phyloP scores from a whole-genome alignment of 2,329 filamentous ascomycete species.

The Harringtonia aguacate region DNA sequence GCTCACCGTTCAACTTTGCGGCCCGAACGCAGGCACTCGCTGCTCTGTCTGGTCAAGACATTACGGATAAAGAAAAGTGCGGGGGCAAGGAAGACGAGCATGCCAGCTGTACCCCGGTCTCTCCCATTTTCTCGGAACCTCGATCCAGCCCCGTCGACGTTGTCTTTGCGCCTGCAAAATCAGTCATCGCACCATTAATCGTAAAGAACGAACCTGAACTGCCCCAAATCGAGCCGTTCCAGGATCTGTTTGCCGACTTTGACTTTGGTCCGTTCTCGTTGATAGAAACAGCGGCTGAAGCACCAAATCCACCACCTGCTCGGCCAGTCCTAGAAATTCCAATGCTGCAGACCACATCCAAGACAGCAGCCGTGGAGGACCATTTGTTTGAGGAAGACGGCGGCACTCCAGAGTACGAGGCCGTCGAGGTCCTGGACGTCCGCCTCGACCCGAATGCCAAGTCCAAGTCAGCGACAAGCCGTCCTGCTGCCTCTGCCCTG shows the following conservation, averaged over 20 bases:
- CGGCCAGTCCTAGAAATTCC: slow-evolving; percentile 19
- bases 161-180: too few species aligned
- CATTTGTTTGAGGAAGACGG: slow-evolving; percentile 35
- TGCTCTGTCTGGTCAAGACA: slow-evolving; percentile 2
- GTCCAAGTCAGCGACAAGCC: slow-evolving; percentile 16
- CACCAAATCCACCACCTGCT: slow-evolving; percentile 14
- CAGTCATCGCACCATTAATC: too few species aligned
- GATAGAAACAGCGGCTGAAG: slow-evolving; percentile 21
- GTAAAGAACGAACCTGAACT: background rate
- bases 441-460: slow-evolving; percentile 34
- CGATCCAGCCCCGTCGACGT: too few species aligned
- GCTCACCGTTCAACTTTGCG: background rate
- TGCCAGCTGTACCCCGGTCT: too few species aligned
- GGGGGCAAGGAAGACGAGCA: background rate
- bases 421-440: slow-evolving; percentile 27
- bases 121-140: too few species aligned
- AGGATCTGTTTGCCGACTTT: slow-evolving; percentile 16
- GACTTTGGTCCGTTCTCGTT: slow-evolving; percentile 25
- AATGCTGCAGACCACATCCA: slow-evolving; percentile 33
- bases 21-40: slow-evolving; percentile 5
- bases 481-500: slow-evolving; percentile 2
- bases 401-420: slow-evolving; percentile 20
- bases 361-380: slow-evolving; percentile 36
- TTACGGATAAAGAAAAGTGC: background rate
- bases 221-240: slow-evolving; percentile 4